Percentiles rank a stretch among this genome's conserved stretches.
Evolutionary conservation across 2,329 filamentous ascomycete genomes (phyloP).

Genomic region (Cordyceps cicadae): DNA sequence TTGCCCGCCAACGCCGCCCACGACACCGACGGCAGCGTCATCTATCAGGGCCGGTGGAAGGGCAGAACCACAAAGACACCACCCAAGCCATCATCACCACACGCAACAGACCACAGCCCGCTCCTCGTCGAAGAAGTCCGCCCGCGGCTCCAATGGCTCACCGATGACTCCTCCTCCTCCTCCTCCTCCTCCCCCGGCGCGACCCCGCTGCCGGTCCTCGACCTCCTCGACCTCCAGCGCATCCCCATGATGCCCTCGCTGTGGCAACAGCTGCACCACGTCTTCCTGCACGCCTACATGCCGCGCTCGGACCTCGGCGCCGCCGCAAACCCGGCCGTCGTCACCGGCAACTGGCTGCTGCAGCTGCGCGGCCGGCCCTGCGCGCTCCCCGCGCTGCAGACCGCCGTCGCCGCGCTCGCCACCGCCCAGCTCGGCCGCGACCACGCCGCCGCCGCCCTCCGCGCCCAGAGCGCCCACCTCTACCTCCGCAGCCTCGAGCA

Average conservation of each 20-base stretch:
- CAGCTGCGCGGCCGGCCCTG: slow-evolving; percentile 3
- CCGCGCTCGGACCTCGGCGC: background rate
- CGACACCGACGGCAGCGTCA: background rate
- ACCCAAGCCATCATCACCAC: background rate
- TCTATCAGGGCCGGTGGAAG: slow-evolving; percentile 8
- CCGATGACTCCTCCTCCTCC: background rate
- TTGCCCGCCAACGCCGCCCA: background rate
- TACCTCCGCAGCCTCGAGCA: slow-evolving; percentile 10
- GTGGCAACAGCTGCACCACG: slow-evolving; percentile 11
- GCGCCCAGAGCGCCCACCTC: slow-evolving; percentile 6
- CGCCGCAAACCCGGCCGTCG: background rate
- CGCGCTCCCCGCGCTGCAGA: slow-evolving; percentile 5
- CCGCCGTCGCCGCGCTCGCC: slow-evolving; percentile 8
- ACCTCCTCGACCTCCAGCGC: background rate
- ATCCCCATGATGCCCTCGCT: slow-evolving; percentile 3
- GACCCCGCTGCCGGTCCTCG: background rate
- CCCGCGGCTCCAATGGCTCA: background rate
- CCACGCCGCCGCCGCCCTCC: background rate
- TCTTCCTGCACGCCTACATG: slow-evolving; percentile 10
- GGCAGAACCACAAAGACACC: background rate
- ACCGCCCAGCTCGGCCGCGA: slow-evolving; percentile 6
- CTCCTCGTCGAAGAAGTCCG: background rate
- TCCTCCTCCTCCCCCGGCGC: background rate
- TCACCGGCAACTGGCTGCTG: slow-evolving; percentile 11
- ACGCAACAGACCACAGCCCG: too few species aligned